Evolutionary conservation across 148 eudicot species (phyloP).

Genomic region (Chenopodium berlandieri): DNA sequence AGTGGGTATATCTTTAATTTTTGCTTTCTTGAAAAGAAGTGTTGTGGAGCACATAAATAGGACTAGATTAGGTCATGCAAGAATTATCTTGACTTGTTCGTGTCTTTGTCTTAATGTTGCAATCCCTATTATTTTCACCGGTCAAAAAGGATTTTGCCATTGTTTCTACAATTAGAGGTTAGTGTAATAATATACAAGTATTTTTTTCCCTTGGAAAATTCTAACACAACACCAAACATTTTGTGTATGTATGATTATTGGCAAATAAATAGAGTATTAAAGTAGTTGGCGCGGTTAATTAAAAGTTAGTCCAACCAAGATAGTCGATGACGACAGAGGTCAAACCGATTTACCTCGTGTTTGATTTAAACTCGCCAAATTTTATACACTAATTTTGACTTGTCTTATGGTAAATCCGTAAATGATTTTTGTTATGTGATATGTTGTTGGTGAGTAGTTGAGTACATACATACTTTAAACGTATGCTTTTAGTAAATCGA

Average conservation of each 20-base stretch:
- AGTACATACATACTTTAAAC: no score
- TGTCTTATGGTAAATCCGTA: no score
- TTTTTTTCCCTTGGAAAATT: not conserved
- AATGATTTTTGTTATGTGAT: no score
- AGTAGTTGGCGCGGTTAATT: no score
- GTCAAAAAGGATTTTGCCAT: conserved; percentile 3
- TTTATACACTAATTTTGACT: no score
- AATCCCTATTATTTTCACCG: not conserved
- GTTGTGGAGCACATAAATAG: conserved; percentile 15
- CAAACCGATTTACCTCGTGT: no score
- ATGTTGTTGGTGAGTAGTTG: no score
- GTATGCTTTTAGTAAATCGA: no score
- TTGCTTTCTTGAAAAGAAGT: conserved; percentile 6
- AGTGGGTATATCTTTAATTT: conserved; percentile 19
- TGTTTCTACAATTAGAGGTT: not conserved
- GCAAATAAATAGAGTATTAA: not conserved
- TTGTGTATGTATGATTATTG: not conserved
- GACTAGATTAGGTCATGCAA: conserved; percentile 10
- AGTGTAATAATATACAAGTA: not conserved
- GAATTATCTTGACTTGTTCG: not conserved
- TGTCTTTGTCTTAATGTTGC: not conserved
- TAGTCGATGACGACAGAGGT: no score
- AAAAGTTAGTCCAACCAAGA: no score
- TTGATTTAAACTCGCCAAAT: no score
- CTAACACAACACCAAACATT: not conserved